Percentiles rank a stretch among this genome's conserved stretches.
These are phyloP conservation scores for Hygrocybe coccinea DNA, from an alignment of 768 basidiomycete species.

Conservation along the genomic window DNA sequence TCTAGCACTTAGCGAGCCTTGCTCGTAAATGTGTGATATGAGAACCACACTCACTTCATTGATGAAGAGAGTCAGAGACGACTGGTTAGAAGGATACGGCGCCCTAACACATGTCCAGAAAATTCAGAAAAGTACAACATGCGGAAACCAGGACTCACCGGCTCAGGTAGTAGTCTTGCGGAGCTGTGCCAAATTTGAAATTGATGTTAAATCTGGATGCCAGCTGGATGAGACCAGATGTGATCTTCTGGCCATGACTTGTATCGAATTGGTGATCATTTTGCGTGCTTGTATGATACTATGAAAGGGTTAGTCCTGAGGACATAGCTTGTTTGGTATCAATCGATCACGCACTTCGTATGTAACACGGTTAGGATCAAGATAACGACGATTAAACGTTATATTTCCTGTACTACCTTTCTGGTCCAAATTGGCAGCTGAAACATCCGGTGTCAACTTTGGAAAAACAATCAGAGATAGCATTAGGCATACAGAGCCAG, in stretches of 20 bases:
- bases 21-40: constrained; percentile 6
- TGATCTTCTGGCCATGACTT: constrained; percentile 45
- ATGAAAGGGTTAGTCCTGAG: constrained; percentile 3
- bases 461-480: not conserved
- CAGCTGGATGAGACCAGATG: constrained; percentile 48
- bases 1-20: not conserved
- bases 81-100: constrained; percentile 58
- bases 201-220: constrained; percentile 57
- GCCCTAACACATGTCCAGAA: constrained; percentile 33
- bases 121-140: not conserved
- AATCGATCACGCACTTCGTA: constrained; percentile 48
- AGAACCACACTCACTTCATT: constrained; percentile 32
- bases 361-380: constrained; percentile 75
- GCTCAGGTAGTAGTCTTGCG: constrained; percentile 66
- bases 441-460: not conserved
- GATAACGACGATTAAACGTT: constrained; percentile 64
- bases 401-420: constrained; percentile 44
- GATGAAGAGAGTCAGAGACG: constrained; percentile 55
- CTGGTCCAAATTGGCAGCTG: constrained; percentile 47
- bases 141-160: constrained; percentile 36
- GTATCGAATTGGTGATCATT: constrained; percentile 63
- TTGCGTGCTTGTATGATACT: constrained; percentile 59
- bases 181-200: constrained; percentile 63
- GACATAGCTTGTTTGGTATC: not conserved
- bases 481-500: constrained; percentile 54